phyloP scores from a whole-genome alignment of 2,329 filamentous ascomycete species.

The Penicillium sp. region DNA sequence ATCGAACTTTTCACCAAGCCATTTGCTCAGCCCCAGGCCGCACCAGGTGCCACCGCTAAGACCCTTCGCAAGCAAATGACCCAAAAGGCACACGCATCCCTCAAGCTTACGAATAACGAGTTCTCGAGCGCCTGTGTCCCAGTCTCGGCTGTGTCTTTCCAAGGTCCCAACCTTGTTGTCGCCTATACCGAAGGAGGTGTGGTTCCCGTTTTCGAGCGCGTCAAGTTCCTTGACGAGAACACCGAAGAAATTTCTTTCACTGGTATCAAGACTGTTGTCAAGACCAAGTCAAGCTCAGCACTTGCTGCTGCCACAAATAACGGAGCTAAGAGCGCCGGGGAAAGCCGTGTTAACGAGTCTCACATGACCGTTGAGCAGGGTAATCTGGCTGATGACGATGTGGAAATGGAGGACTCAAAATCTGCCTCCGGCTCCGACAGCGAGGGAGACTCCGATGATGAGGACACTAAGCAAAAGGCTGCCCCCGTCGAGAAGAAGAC shows the following conservation, averaged over 20 bases:
- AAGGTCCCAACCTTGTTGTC: conserved; percentile 49
- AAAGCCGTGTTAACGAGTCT: conserved; percentile 60
- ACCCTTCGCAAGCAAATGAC: conserved; percentile 49
- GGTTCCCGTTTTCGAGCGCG: conserved; percentile 52
- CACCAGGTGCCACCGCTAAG: conserved; percentile 43
- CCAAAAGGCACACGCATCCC: conserved; percentile 46
- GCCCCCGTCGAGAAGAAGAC: conserved; percentile 22
- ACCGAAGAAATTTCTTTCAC: conserved; percentile 48
- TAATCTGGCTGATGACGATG: conserved; percentile 47
- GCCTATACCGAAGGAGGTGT: conserved; percentile 54
- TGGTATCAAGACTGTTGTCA: conserved; percentile 48
- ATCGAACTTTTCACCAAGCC: conserved; percentile 55
- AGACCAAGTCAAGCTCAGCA: conserved; percentile 45
- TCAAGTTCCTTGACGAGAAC: conserved; percentile 49
- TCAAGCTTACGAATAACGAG: conserved; percentile 49
- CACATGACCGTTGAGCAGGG: conserved; percentile 55
- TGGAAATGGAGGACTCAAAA: conserved; percentile 35
- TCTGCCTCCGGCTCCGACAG: conserved; percentile 28
- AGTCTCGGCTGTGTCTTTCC: conserved; percentile 47
- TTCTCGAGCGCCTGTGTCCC: conserved; percentile 42
- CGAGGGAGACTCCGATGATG: conserved; percentile 31
- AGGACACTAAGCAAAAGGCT: conserved; percentile 19
- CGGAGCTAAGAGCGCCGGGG: conserved; percentile 53
- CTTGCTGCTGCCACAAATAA: conserved; percentile 54
- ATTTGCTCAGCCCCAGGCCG: conserved; percentile 40